Evolutionary conservation across 495 filamentous ascomycete genomes (phyloP), one percentile per base, ranked within the genome.

Genomic region (Lophiostoma macrostomum): DNA sequence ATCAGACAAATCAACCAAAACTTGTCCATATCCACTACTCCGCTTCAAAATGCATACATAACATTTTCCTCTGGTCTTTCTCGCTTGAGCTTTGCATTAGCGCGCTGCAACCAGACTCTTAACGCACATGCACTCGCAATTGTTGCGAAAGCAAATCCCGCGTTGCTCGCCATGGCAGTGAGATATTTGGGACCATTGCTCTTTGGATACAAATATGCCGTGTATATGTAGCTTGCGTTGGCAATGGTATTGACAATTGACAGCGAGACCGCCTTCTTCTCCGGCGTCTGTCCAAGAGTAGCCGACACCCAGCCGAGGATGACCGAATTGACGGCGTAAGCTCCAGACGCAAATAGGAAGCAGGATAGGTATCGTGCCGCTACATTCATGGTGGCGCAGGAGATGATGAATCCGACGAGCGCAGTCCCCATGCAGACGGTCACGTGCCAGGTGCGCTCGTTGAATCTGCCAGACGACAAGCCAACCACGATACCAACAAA

Each of bases 241-340:
- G 74, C 75, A 37, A 80, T 64, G 47, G 77, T 77, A 57, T 80
- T 82, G 34, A 74, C 73, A 47, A 82, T 79, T 22, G 77, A 74
- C 13, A 83, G 65, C 13, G 71, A 64, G 7, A 69, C 74, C 6
- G 78, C 75, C 14, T 77, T 70, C 56, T 70, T 70, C 59, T 70
- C 69, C 20, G 60, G 67, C 0, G 77, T 67, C 30, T 79, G 71
- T 1, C 75, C 74, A 25, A 80, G 73, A n/a, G 75, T 77, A 45
- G 73, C 72, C 11, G 73, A 73, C 0, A 76, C 69, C 79, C 79
- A 82, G 7, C 74, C 71, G 3, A 80, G 56, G 27, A 77, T 72
- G 45, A 80, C 75, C 55, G 73, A 70, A 53, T 75, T 74, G 2
- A 74, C 73, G 0, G 65, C 70, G 34, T 75, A 77, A 13, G 71